phyloP scores from a whole-genome alignment of 2,329 filamentous ascomycete genomes.

The Pseudocercospora cruenta region DNA sequence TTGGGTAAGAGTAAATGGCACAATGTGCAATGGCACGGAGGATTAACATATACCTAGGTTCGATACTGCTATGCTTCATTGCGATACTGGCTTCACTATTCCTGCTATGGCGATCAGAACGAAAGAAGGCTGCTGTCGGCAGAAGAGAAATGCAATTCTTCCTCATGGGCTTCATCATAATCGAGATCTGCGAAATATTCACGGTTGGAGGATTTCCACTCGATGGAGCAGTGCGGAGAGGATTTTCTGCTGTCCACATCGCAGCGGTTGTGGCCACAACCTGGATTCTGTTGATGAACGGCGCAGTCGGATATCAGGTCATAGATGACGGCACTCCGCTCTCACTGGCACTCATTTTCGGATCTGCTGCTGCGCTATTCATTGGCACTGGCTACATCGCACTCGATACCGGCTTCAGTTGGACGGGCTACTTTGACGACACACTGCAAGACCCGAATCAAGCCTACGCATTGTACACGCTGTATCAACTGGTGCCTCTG shows the following conservation, averaged over 20 bases:
- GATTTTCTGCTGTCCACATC: constrained; percentile 87
- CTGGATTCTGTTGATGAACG: constrained; percentile 67
- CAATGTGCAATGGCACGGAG: background rate
- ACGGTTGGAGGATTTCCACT: constrained; percentile 88
- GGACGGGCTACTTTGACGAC: constrained; percentile 76
- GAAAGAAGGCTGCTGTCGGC: constrained; percentile 91
- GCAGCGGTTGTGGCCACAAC: constrained; percentile 84
- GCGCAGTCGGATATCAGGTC: constrained; percentile 84
- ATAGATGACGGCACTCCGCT: constrained; percentile 89
- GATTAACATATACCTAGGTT: constrained; percentile 59
- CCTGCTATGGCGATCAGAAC: constrained; percentile 78
- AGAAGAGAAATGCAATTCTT: constrained; percentile 97
- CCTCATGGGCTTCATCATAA: constrained; percentile 79
- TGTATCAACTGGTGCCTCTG: constrained; percentile 88
- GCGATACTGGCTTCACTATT: constrained; percentile 71
- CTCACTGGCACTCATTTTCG: constrained; percentile 74
- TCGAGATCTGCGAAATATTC: constrained; percentile 95
- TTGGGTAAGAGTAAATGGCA: constrained; percentile 62
- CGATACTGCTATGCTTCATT: constrained; percentile 78
- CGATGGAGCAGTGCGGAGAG: constrained; percentile 69
- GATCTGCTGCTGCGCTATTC: constrained; percentile 73
- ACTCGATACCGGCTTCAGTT: constrained; percentile 86
- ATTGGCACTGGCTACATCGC: constrained; percentile 94
- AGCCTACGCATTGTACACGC: constrained; percentile 85
- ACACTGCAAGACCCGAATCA: constrained; percentile 57